Percentiles rank a stretch among this genome's conserved stretches.
Conservation (phyloP, 2,329 filamentous ascomycete genomes). For the Leptographium radiaticola region DNA sequence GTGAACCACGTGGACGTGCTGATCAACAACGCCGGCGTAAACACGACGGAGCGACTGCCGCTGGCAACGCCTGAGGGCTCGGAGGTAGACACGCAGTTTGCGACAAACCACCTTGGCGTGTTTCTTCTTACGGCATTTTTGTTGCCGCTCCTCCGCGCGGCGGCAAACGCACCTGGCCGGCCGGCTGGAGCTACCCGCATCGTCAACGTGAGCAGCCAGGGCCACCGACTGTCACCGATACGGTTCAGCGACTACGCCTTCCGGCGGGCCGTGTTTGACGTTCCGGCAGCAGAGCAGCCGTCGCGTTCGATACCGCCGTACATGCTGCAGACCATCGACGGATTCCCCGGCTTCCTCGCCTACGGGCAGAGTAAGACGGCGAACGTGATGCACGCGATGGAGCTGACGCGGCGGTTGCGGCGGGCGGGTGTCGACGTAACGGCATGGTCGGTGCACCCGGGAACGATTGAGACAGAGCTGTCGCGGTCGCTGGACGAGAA, state of each 20-base stretch:
- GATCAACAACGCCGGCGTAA: conserved; percentile 29
- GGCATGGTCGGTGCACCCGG: conserved; percentile 23
- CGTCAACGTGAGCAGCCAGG: conserved; percentile 27
- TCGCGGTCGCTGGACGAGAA: conserved; percentile 15
- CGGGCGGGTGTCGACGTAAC: conserved; percentile 12
- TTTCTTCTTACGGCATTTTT: conserved; percentile 33
- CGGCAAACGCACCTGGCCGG: not conserved
- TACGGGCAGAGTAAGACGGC: conserved; percentile 36
- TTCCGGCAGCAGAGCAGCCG: conserved; percentile 13
- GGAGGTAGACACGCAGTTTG: conserved; percentile 13
- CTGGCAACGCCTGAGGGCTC: conserved; percentile 18
- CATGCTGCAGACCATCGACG: conserved; percentile 6
- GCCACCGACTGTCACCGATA: conserved; percentile 24
- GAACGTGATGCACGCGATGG: conserved; percentile 27
- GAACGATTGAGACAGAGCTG: conserved; percentile 17
- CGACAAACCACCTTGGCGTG: conserved; percentile 31
- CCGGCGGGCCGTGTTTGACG: conserved; percentile 22
- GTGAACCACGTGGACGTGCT: conserved; percentile 23
- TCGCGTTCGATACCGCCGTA: not conserved
- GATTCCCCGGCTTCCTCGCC: conserved; percentile 22
- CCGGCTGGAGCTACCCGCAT: conserved; percentile 19
- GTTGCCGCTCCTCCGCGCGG: conserved; percentile 23
- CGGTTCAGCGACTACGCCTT: conserved; percentile 30
- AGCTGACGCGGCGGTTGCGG: conserved; percentile 19
- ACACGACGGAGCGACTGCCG: conserved; percentile 19